Base-by-base conservation (phyloP, 1,284 basidiomycete genomes). In the Ustilago shanxiensis region DNA sequence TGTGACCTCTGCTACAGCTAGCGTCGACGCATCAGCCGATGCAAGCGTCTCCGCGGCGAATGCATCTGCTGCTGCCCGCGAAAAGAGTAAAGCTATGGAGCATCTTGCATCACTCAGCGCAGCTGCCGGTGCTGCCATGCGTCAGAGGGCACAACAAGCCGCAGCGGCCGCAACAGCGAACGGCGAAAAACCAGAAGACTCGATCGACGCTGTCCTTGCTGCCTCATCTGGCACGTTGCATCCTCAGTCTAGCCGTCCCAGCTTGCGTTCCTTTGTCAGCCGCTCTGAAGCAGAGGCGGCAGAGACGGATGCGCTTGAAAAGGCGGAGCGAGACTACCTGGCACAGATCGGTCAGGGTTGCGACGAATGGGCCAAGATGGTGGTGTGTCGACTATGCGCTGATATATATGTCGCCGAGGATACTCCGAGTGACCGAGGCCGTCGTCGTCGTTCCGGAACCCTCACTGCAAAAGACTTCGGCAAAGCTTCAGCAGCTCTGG, bases 321-420 rank as follows among this genome's bases (percentile, higher is more conserved):
- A 63, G 57, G 79, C 79, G 9, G 72, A 79, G 50, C 44, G 57
- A 2, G 78, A 79, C 22, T 70, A 76, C 31, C 65, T 69, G 9
- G 67, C 60, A 33, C 54, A 59, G 59, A 60, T 81, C 53, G 66
- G 66, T 22, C 75, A 68, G 41, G 66, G 72, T 41, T 79, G 77
- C 58, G 65, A 74, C 14, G 73, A 76, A n/a, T 79, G 76, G 73
- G 78, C 77, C 45, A 76, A 77, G 60, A 79, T 79, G 73, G 77
- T 73, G 1, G 59, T 79, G n/a, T 76, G 72, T 26, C 67, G 77
- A 16, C 44, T 79, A 0, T 77, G 77, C 37, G 68, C 77, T 24
- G 47, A 37, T n/a, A 57, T 73, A n/a, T 44, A 57, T 3, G 59
- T 72, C 9, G 60, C 55, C 13, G 47, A 49, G 10, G 26, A 24